A percentile compares a stretch with the other conserved stretches of the same genome.
These are phyloP conservation scores for Xylariomycetidae sp. DNA, from an alignment of 2,329 filamentous ascomycete genomes.

Conservation along the genomic window DNA sequence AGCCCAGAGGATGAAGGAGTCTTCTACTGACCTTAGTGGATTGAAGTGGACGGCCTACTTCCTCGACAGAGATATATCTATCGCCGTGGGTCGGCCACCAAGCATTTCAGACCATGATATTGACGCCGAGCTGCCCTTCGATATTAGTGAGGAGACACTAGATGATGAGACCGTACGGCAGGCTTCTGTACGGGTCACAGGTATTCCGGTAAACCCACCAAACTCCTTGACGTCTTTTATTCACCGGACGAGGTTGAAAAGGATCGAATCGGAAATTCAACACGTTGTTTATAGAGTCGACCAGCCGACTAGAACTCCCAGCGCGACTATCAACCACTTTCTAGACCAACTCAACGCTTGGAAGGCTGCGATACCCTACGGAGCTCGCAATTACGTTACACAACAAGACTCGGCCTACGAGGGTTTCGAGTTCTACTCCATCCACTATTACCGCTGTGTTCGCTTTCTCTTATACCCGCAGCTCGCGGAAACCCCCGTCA, in stretches of 20 bases:
- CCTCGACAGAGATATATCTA: constrained; percentile 24
- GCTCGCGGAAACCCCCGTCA: constrained; percentile 20
- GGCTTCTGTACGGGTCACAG: constrained; percentile 13
- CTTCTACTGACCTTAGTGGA: no score
- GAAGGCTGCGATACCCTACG: constrained; percentile 22
- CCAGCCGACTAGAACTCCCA: constrained; percentile 16
- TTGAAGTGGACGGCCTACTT: constrained; percentile 27
- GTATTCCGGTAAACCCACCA: constrained; percentile 18
- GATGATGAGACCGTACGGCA: constrained; percentile 20
- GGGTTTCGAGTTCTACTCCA: constrained; percentile 22
- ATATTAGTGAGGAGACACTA: constrained; percentile 21
- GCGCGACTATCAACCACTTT: constrained; percentile 17
- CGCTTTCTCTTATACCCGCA: constrained; percentile 24
- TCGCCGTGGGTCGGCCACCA: constrained; percentile 23
- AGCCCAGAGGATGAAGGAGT: no score
- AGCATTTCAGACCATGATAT: constrained; percentile 26
- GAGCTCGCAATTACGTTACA: constrained; percentile 17
- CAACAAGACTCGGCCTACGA: constrained; percentile 21
- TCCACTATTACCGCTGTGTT: constrained; percentile 24
- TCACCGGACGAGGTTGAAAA: constrained; percentile 23
- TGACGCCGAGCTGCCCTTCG: constrained; percentile 22
- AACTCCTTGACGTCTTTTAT: constrained; percentile 24
- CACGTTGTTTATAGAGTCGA: constrained; percentile 24
- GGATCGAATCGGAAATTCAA: constrained; percentile 26
- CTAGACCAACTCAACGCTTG: constrained; percentile 20